Conservation (phyloP, 768 basidiomycete species). For the Naganishia friedmannii region DNA sequence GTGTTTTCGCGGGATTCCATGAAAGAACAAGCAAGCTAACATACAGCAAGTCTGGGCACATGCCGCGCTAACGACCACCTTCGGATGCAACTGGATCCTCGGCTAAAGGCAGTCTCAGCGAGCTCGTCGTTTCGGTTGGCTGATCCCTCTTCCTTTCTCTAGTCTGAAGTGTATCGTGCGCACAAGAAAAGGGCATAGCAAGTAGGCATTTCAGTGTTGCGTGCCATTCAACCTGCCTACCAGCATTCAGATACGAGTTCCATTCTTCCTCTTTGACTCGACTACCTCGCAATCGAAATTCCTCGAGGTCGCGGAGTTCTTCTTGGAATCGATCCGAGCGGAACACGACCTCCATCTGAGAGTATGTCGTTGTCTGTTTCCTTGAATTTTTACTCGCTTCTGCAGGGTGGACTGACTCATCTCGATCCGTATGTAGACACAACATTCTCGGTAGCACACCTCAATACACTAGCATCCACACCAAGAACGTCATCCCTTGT, state of each 20-base stretch:
- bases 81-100: background rate
- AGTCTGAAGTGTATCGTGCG: background rate
- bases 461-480: background rate
- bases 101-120: background rate
- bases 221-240: no score
- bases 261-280: no score
- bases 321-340: no score
- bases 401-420: no score
- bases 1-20: background rate
- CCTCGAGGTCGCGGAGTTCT: no score
- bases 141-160: background rate
- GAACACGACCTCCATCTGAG: no score
- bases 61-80: background rate
- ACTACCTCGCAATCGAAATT: no score
- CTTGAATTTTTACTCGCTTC: no score
- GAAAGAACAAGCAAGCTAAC: background rate
- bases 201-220: background rate
- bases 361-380: no score
- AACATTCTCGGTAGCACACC: no score
- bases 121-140: background rate
- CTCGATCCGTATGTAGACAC: no score
- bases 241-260: no score
- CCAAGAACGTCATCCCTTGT: background rate
- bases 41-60: background rate
- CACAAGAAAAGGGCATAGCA: background rate